Percentiles rank a stretch among this genome's conserved stretches.
Conservation (phyloP, 2,329 filamentous ascomycete genomes). For the Coniochaeta hoffmannii region DNA sequence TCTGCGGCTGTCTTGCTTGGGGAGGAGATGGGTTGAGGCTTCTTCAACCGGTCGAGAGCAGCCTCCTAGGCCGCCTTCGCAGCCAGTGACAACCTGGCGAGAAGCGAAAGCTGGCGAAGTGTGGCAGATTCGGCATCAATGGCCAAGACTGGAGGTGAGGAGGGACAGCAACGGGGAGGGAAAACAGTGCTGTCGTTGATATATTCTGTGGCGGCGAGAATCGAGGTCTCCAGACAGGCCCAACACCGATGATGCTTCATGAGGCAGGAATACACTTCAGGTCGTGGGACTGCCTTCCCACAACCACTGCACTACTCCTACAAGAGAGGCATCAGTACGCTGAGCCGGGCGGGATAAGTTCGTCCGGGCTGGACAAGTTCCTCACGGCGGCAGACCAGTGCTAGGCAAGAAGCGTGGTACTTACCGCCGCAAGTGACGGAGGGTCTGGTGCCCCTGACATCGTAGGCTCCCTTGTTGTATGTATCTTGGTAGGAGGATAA, state of each 20-base stretch:
- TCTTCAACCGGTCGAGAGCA: not conserved
- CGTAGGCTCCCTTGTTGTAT: too few species aligned
- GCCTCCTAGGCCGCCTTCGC: not conserved
- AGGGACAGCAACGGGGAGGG: not conserved
- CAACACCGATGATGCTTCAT: not conserved
- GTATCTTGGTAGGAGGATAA: too few species aligned
- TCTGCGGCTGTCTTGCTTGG: not conserved
- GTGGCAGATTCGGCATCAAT: not conserved
- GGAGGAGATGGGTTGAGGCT: not conserved
- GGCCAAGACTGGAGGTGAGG: not conserved
- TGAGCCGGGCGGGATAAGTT: not conserved
- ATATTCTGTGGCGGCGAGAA: not conserved
- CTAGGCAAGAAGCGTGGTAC: not conserved
- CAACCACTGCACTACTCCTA: not conserved
- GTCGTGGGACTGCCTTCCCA: not conserved
- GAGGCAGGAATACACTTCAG: not conserved
- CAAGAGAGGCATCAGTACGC: not conserved
- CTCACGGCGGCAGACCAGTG: too few species aligned
- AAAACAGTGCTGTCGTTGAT: not conserved
- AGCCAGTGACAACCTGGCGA: not conserved
- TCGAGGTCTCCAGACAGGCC: not conserved
- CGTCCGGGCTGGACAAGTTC: not conserved
- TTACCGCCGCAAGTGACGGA: not conserved
- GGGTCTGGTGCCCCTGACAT: too few species aligned
- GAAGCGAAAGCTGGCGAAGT: not conserved